Conservation (phyloP, 2,329 filamentous ascomycete genomes). For the Aaosphaeria pasadenensis region DNA sequence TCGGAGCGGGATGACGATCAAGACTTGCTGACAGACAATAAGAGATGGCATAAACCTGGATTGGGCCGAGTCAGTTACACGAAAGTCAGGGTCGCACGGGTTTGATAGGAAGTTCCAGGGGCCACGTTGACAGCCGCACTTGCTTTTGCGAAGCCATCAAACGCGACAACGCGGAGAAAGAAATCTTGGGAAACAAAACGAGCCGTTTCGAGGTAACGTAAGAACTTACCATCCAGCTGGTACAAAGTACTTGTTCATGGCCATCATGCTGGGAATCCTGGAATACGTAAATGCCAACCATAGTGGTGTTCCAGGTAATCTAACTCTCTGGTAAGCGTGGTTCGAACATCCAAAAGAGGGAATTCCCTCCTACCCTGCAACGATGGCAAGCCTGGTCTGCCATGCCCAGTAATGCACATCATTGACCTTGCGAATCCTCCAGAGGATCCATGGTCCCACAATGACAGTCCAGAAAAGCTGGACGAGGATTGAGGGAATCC, state of each 20-base stretch:
- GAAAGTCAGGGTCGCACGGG: not conserved
- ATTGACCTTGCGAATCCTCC: conserved; percentile 36
- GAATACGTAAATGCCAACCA: conserved; percentile 38
- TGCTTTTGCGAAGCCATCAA: too few species aligned
- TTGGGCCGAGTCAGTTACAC: conserved; percentile 4
- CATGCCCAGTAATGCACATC: conserved; percentile 39
- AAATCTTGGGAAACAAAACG: too few species aligned
- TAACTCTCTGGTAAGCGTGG: conserved; percentile 2
- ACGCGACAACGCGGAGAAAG: too few species aligned
- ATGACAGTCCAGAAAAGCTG: conserved; percentile 36
- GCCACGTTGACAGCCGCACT: too few species aligned
- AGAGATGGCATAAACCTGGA: conserved; percentile 35
- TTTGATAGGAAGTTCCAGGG: too few species aligned
- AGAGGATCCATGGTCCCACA: conserved; percentile 36
- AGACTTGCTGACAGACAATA: conserved; percentile 35
- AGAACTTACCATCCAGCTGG: conserved; percentile 35
- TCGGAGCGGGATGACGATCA: conserved; percentile 33
- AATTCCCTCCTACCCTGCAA: conserved; percentile 28
- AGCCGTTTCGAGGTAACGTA: not conserved
- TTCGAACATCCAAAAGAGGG: not conserved
- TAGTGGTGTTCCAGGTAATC: conserved; percentile 35
- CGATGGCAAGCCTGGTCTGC: conserved; percentile 36
- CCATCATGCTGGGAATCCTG: conserved; percentile 14
- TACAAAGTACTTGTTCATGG: conserved; percentile 30
- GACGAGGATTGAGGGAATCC: conserved; percentile 35